Evolutionary conservation across 306 rosid species (phyloP).

Genomic region (Malus sylvestris): DNA sequence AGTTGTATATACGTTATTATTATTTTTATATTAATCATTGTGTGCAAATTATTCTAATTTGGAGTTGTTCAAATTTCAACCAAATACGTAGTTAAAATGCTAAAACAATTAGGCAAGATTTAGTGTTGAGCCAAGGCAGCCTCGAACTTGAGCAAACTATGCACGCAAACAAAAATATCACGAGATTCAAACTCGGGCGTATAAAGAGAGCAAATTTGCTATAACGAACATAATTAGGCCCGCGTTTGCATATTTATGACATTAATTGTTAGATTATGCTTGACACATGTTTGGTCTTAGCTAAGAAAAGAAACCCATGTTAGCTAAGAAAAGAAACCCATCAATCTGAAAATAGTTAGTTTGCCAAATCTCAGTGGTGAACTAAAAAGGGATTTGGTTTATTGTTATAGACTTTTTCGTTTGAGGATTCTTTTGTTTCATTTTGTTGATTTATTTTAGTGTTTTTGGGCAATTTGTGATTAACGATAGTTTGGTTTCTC

Average conservation of each 20-base stretch:
- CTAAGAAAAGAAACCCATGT: neutral
- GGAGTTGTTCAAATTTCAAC: neutral
- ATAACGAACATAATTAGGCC: too few species aligned
- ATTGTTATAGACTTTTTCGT: conserved; percentile 4
- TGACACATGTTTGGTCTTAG: conserved; percentile 1
- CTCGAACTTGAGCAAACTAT: neutral
- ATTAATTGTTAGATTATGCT: conserved; percentile 4
- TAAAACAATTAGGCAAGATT: neutral
- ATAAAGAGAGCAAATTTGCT: neutral
- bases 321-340: neutral
- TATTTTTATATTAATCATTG: too few species aligned
- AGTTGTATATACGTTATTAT: neutral
- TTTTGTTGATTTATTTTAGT: conserved; percentile 1
- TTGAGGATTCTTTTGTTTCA: neutral
- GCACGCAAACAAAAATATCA: too few species aligned
- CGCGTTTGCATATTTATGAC: neutral
- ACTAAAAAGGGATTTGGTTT: neutral
- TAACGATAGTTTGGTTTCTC: neutral
- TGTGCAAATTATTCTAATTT: neutral
- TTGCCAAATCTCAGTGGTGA: neutral
- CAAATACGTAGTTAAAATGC: neutral
- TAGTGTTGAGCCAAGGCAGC: neutral
- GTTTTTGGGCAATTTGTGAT: neutral
- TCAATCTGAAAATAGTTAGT: neutral
- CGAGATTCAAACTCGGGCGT: neutral